These are phyloP conservation scores for Vigna trinervia DNA, from an alignment of 306 rosid species.

Conservation along the genomic window DNA sequence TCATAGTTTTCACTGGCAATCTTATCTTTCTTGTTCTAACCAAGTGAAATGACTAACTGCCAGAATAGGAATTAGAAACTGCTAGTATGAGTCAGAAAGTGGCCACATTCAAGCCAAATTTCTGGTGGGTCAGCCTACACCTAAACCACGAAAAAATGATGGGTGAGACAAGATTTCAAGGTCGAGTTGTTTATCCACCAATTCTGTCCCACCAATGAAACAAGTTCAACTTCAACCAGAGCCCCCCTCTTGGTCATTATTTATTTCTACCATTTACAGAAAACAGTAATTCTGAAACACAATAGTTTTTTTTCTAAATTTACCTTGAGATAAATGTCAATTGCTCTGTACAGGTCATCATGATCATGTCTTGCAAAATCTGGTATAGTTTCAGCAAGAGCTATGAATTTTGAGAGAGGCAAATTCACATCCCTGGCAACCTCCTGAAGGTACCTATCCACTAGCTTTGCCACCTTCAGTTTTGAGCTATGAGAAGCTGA, in stretches of 20 bases:
- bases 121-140: slow-evolving; percentile 49
- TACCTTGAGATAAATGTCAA: slow-evolving; percentile 90
- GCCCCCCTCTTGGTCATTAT: not conserved
- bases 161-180: slow-evolving; percentile 64
- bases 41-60: slow-evolving; percentile 32
- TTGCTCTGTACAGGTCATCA: slow-evolving; percentile 84
- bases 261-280: slow-evolving; percentile 23
- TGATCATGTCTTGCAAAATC: slow-evolving; percentile 84
- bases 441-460: slow-evolving; percentile 80
- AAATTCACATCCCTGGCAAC: slow-evolving; percentile 72
- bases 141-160: slow-evolving; percentile 45
- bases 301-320: slow-evolving; percentile 16
- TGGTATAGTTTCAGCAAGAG: slow-evolving; percentile 74
- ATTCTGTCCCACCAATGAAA: slow-evolving; percentile 51
- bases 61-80: slow-evolving; percentile 26
- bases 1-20: not conserved
- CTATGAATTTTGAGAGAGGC: slow-evolving; percentile 70
- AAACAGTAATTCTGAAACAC: slow-evolving; percentile 35
- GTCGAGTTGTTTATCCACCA: slow-evolving; percentile 75
- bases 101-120: slow-evolving; percentile 29
- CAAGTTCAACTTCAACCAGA: slow-evolving; percentile 1
- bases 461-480: slow-evolving; percentile 77
- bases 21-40: slow-evolving; percentile 4
- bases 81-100: slow-evolving; percentile 28
- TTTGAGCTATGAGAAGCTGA: slow-evolving; percentile 47